Base-by-base conservation (phyloP, 371 early-diverging fungal genomes). In the Saksenaea vasiformis region DNA sequence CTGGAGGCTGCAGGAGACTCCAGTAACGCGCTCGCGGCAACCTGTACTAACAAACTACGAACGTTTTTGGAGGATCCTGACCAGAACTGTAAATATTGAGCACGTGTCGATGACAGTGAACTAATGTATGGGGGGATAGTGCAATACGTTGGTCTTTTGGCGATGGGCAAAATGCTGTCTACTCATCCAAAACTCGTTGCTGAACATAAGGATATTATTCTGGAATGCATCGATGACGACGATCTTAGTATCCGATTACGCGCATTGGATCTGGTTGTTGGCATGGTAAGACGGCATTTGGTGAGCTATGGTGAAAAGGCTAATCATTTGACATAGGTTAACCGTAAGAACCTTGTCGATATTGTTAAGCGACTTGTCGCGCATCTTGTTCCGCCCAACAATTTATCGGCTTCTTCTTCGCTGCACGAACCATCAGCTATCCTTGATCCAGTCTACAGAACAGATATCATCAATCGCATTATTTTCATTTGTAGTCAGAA, bases 81-180 rank as follows among this genome's bases (percentile, higher is more conserved):
- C 77, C 96, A 95, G 68, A 98, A 98, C 73, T 70, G 93, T 92
- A 80, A 79, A 87, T 74, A 11, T 13, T 35, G 34, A 56, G 11
- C 4, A 15, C 15, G n/a, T 8, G 8, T 10, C 1, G 17, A 8
- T 8, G 17, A 26, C 8, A 27, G 38, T 15, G 15, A 54, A 24
- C 51, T 47, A 3, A 47, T 22, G 17, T 11, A 3, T 47, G 26
- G 31, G 2, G 9, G 9, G 17, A 28, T 68, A 92, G 91, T 94
- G 61, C 94, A 95, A 74, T 98, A 97, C 67, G 87, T 98, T 54
- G 97, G 97, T 7, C 81, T 98, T 55, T 78, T 91, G 51, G 94
- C 95, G 1, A 76, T 97, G 72, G 88, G 87, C 27, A 88, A 91
- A 64, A 76, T 98, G 38, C 84, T 95, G 54, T 79, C 84, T 2